phyloP scores from a whole-genome alignment of 495 filamentous ascomycete species.

The Neurospora africana region DNA sequence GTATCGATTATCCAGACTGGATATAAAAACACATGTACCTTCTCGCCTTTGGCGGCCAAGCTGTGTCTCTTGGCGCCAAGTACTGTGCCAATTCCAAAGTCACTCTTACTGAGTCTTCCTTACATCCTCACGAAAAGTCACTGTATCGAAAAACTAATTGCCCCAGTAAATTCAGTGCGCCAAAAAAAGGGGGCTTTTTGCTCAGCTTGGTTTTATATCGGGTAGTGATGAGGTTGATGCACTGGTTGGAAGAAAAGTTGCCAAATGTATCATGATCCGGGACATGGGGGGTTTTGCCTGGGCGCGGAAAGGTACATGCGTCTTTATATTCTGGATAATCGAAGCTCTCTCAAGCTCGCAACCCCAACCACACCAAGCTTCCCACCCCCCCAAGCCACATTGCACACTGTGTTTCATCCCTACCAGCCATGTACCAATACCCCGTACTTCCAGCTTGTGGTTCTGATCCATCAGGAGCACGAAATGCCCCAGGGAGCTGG shows the following conservation, averaged over 20 bases:
- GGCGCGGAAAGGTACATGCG: background rate
- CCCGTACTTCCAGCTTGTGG: background rate
- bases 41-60: too few relatives aligned
- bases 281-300: background rate
- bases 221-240: background rate
- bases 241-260: background rate
- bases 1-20: background rate
- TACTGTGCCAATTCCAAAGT: background rate
- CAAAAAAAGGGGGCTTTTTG: background rate
- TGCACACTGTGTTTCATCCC: background rate
- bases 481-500: constrained; percentile 16
- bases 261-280: background rate
- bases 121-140: background rate
- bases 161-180: background rate
- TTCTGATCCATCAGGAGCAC: constrained; percentile 1
- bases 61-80: too few relatives aligned
- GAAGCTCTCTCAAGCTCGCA: background rate
- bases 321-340: background rate
- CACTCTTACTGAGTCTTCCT: background rate
- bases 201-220: too few relatives aligned
- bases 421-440: background rate
- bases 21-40: background rate
- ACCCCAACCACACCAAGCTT: constrained; percentile 1
- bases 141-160: background rate
- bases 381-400: background rate